Evolutionary conservation across 192 early-diverging fungal species (phyloP), one percentile per base, ranked within the genome.

Genomic region (Backusella circina): DNA sequence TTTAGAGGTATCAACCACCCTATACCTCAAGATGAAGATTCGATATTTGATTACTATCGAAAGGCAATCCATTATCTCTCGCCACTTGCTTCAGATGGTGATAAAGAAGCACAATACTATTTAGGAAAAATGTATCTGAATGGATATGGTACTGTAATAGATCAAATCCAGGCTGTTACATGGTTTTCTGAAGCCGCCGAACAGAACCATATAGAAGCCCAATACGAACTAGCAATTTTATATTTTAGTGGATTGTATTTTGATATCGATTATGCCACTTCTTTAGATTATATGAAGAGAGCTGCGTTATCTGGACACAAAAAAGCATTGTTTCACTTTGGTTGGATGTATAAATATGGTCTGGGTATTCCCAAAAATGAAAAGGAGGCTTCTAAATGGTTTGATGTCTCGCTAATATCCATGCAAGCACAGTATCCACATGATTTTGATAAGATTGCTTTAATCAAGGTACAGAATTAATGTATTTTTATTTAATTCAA

Each of bases 121-220:
- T 4, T 61, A 0, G 54, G 23, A 61, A 28, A 3, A 13, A 61
- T 61, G 26, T 61, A 28, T 4, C 9, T 4, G 13, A 61, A 61
- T 13, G 54, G 54, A 3, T 61, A 28, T 61, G 54, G 54, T 2
- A 28, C 23, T 0, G 8, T 2, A 26, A 15, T 61, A 26, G 23
- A 61, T 61, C 9, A 12, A 13, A 9, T 8, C 2, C 10, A 28
- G 12, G 54, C 54, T 12, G 0, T 4, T 10, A 0, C 1, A 0
- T 28, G 61, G 51, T 76, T 61, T 39, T 33, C 23, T n/a, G 61
- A 47, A 37, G 67, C 75, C 1, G 67, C 75, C 2, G 35, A 76
- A 18, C 50, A 64, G 35, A 28, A 54, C 23, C 67, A 76, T 18
- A 28, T 38, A 21, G 38, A 70, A 5, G 67, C 75, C 10, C 35